Conservation (phyloP, 2,329 filamentous ascomycete species). For the Penicillium sp. region DNA sequence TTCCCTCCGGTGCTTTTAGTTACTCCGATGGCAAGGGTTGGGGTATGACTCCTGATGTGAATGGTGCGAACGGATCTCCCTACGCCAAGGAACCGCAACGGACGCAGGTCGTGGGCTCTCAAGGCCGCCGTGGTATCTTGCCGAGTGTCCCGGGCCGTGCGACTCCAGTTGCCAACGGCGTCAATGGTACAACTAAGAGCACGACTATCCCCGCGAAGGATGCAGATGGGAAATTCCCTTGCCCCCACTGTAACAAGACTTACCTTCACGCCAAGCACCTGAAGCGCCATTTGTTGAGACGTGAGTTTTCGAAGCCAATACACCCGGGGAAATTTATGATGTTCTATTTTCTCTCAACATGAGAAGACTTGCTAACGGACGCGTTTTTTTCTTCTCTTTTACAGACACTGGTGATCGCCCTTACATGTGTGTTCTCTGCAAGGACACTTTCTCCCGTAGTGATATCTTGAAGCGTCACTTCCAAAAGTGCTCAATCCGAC, state of each 20-base stretch:
- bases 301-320: slow-evolving; percentile 62
- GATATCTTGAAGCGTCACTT: slow-evolving; percentile 99
- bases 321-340: not conserved
- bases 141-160: slow-evolving; percentile 86
- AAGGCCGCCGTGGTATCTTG: slow-evolving; percentile 86
- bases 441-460: slow-evolving; percentile 95
- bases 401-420: slow-evolving; percentile 94
- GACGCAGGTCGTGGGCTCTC: slow-evolving; percentile 91
- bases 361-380: slow-evolving; percentile 13
- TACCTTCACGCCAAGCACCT: slow-evolving; percentile 97
- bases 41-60: slow-evolving; percentile 42
- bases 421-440: slow-evolving; percentile 97
- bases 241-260: slow-evolving; percentile 96
- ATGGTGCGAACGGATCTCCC: slow-evolving; percentile 39
- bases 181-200: slow-evolving; percentile 69
- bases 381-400: slow-evolving; percentile 26
- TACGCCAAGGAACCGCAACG: slow-evolving; percentile 46
- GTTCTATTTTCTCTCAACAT: not conserved
- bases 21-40: slow-evolving; percentile 55
- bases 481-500: slow-evolving; percentile 95
- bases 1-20: slow-evolving; percentile 68
- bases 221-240: slow-evolving; percentile 96
- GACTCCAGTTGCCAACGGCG: slow-evolving; percentile 63
- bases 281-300: slow-evolving; percentile 91
- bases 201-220: slow-evolving; percentile 90